Percentiles rank a stretch among this genome's conserved stretches.
Evolutionary conservation across 2,329 filamentous ascomycete species (phyloP).

Genomic region (Stenocarpella maydis): DNA sequence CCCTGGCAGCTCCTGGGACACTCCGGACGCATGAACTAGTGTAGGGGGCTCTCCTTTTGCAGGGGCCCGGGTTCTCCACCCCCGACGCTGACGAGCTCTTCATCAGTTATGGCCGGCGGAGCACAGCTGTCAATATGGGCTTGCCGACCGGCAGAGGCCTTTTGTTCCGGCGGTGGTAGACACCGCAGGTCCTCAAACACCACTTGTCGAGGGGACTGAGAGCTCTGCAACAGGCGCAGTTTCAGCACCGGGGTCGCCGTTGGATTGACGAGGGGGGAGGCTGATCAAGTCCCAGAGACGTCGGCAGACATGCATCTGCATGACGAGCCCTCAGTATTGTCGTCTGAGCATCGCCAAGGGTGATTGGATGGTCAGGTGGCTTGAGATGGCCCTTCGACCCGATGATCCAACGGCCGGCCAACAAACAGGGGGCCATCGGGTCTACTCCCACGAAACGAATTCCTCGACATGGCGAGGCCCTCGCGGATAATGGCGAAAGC

Average conservation of each 20-base stretch:
- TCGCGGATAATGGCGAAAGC: neutral
- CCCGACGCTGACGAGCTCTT: constrained; percentile 8
- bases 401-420: neutral
- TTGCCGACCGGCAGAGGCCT: constrained; percentile 22
- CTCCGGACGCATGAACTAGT: constrained; percentile 14
- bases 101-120: constrained; percentile 3
- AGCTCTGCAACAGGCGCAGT: constrained; percentile 32
- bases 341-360: constrained; percentile 16
- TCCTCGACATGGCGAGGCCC: neutral
- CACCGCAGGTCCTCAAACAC: constrained; percentile 33
- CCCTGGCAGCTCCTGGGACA: constrained; percentile 22
- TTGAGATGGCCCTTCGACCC: constrained; percentile 19
- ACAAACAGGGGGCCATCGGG: neutral
- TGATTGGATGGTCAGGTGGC: neutral
- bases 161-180: constrained; percentile 5
- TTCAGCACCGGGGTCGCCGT: constrained; percentile 30
- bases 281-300: constrained; percentile 16
- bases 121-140: constrained; percentile 20
- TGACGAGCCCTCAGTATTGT: constrained; percentile 10
- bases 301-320: constrained; percentile 25
- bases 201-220: constrained; percentile 24
- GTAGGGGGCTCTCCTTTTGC: neutral
- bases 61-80: constrained; percentile 10
- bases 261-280: constrained; percentile 23
- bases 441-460: constrained; percentile 5